A percentile compares a stretch with the other conserved stretches of the same genome.
Evolutionary conservation across 805 yeast genomes (phyloP).

Genomic region (Wickerhamiella slavikovae): DNA sequence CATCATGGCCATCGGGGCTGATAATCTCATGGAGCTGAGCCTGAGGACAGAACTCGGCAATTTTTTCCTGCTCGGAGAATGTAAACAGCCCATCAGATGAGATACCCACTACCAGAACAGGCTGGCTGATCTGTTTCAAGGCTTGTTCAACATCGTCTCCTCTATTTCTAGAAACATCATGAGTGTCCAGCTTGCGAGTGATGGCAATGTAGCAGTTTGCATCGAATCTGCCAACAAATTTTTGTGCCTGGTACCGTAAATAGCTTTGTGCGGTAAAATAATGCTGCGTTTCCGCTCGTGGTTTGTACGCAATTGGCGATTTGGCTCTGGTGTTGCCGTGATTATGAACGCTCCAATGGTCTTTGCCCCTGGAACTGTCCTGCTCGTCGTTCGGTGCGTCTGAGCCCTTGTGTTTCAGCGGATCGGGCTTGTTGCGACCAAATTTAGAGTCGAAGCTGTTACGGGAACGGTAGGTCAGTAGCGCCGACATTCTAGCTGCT

Average conservation of each 20-base stretch:
- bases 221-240: slow-evolving; percentile 76
- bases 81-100: slow-evolving; percentile 87
- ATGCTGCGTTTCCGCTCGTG: slow-evolving; percentile 23
- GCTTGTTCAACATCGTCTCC: slow-evolving; percentile 29
- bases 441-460: slow-evolving; percentile 81
- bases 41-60: slow-evolving; percentile 57
- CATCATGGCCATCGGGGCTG: slow-evolving; percentile 96
- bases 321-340: slow-evolving; percentile 37
- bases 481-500: slow-evolving; percentile 95
- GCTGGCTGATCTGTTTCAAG: slow-evolving; percentile 40
- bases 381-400: slow-evolving; percentile 13
- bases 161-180: slow-evolving; percentile 73
- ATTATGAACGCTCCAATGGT: slow-evolving; percentile 69
- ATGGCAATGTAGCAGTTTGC: slow-evolving; percentile 93
- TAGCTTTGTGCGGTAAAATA: slow-evolving; percentile 92
- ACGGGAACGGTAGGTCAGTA: slow-evolving; percentile 78
- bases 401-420: slow-evolving; percentile 19
- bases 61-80: slow-evolving; percentile 68
- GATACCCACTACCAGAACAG: slow-evolving; percentile 73
- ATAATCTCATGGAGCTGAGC: slow-evolving; percentile 48
- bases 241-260: slow-evolving; percentile 81
- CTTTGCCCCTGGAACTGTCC: slow-evolving; percentile 27
- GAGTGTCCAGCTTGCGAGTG: slow-evolving; percentile 85
- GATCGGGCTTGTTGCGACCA: slow-evolving; percentile 60
- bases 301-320: slow-evolving; percentile 7